Base-by-base conservation (phyloP, 495 filamentous ascomycete genomes). In the Paragyromitra xinjiangensis region DNA sequence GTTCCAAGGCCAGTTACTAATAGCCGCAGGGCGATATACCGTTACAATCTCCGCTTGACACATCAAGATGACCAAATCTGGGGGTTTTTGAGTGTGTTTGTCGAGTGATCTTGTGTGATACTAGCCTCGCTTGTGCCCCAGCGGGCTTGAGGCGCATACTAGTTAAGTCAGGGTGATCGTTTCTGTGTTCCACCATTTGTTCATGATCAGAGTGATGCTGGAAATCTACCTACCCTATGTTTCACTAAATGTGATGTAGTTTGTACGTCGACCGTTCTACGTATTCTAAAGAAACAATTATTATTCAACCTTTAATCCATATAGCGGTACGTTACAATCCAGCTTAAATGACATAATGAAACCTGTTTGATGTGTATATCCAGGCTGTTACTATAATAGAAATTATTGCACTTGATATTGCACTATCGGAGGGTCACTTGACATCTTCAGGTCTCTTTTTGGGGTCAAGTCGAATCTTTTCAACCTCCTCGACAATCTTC, bases 401-500 rank as follows among this genome's bases (percentile, higher is more conserved):
- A 63, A 42, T 4, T 19, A 34, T 63, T 62, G 16, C 34, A n/a
- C 29, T 26, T 39, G 56, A 37, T 8, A 12, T 39, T 39, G 6
- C 26, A 19, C 34, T 44, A 63, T 19, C 16, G 3, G 5, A 22
- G n/a, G n/a, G 4, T 63, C 37, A 65, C 22, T 16, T 48, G 2
- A 6, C 42, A 3, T 34, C 63, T 19, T 42, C 59, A 24, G 59
- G n/a, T 4, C 4, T 34, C 9, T 50, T 48, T 11, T n/a, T 48
- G 22, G 48, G 50, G 29, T 48, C 24, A 1, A 65, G 42, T 8
- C 42, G 58, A 40, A 39, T 51, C 16, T 66, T 61, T 53, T 70
- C 48, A 55, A 70, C 29, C 22, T 70, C 63, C 19, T 70, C 48
- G 6, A 69, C 53, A 6, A 59, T 70, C 26, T 73, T 73, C 24